These are phyloP conservation scores for Dipteronia dyeriana DNA, from an alignment of 345 rosid species.

Conservation along the genomic window DNA sequence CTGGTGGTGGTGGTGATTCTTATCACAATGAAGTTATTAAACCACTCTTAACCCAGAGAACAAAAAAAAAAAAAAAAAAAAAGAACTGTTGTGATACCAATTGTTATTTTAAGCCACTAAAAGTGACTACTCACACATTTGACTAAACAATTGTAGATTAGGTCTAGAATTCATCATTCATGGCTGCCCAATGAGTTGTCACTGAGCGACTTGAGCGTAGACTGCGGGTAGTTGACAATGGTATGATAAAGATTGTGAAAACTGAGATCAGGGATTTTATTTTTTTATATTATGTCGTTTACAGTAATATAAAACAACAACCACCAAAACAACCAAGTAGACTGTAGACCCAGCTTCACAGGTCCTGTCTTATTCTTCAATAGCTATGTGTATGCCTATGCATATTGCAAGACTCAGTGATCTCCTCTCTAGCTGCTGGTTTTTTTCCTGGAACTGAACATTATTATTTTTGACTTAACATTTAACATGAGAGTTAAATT, in stretches of 20 bases:
- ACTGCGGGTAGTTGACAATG: constrained; percentile 20
- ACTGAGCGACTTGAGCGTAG: constrained; percentile 24
- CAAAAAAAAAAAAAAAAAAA: not conserved
- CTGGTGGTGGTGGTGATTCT: not conserved
- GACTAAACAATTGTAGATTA: constrained; percentile 17
- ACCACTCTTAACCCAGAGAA: not conserved
- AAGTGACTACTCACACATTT: constrained; percentile 9
- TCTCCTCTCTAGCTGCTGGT: not conserved
- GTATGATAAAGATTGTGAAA: constrained; percentile 5
- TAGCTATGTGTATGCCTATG: not conserved
- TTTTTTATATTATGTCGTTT: not conserved
- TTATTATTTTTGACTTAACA: too few relatives aligned
- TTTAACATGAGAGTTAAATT: not conserved
- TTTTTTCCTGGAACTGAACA: not conserved
- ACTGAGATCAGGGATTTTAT: not conserved
- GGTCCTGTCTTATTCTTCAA: not conserved
- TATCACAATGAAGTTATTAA: not conserved
- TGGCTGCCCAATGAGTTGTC: constrained; percentile 20
- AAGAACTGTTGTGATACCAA: not conserved
- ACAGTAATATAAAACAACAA: not conserved
- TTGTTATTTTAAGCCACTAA: constrained; percentile 10
- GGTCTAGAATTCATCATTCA: constrained; percentile 17
- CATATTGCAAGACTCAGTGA: not conserved
- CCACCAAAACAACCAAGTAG: not conserved
- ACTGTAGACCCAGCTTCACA: not conserved